phyloP scores from a whole-genome alignment of 1,284 basidiomycete genomes.

The Mycosarcoma mackinlayi region DNA sequence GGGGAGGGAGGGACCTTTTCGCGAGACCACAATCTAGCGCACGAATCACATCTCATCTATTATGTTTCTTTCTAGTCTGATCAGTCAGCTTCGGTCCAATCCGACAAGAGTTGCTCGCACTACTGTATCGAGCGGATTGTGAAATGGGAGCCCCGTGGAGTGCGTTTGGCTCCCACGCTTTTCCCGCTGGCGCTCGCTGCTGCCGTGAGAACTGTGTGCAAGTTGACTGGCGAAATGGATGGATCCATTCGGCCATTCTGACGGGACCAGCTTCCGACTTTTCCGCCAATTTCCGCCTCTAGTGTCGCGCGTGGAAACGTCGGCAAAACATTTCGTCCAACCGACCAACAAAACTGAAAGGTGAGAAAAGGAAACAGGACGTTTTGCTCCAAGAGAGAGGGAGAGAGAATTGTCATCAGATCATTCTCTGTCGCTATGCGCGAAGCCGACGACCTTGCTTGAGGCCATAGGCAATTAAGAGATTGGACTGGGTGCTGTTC shows the following conservation, averaged over 20 bases:
- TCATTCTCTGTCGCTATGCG: too few species aligned
- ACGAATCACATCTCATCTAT: background rate
- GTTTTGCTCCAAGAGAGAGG: background rate
- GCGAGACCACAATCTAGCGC: background rate
- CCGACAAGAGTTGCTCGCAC: background rate
- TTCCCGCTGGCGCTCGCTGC: too few species aligned
- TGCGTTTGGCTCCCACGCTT: too few species aligned
- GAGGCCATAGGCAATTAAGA: too few species aligned
- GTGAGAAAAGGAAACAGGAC: too few species aligned
- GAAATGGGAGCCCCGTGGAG: too few species aligned
- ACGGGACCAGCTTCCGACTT: slow-evolving; percentile 1
- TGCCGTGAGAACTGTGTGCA: background rate
- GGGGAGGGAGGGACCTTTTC: background rate
- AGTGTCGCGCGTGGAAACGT: background rate
- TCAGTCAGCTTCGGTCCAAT: background rate
- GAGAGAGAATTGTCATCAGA: too few species aligned
- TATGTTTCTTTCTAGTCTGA: background rate
- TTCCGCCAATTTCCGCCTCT: slow-evolving; percentile 6
- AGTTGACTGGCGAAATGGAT: background rate
- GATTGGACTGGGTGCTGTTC: too few species aligned
- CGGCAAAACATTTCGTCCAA: slow-evolving; percentile 6
- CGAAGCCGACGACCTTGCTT: too few species aligned
- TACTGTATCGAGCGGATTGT: background rate
- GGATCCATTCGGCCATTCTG: background rate
- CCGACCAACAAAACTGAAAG: slow-evolving; percentile 7